These are phyloP conservation scores for Pelargonium australe DNA, from an alignment of 441 rosid species.

Conservation along the genomic window DNA sequence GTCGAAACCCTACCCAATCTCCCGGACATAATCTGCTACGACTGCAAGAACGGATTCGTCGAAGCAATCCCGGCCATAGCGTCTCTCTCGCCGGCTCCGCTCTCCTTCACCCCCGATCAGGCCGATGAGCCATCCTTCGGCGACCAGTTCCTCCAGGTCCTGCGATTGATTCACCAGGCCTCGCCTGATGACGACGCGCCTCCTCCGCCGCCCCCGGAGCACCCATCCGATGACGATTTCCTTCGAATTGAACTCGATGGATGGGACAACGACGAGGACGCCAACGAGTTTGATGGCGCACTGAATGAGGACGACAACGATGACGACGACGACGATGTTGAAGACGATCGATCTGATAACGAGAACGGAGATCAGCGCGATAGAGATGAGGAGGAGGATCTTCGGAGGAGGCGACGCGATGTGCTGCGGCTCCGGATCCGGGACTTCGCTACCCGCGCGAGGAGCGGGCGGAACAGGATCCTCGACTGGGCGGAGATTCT, in stretches of 20 bases:
- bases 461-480: conserved; percentile 59
- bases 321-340: conserved; percentile 20
- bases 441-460: conserved; percentile 40
- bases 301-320: conserved; percentile 18
- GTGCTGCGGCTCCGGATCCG: conserved; percentile 42
- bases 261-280: conserved; percentile 42
- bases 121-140: conserved; percentile 41
- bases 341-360: conserved; percentile 23
- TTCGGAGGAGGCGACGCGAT: conserved; percentile 40
- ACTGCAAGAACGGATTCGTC: conserved; percentile 61
- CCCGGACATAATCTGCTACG: conserved; percentile 40
- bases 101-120: conserved; percentile 37
- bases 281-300: conserved; percentile 20
- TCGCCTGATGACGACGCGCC: conserved; percentile 48
- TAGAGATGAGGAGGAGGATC: conserved; percentile 24
- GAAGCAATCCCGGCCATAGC: conserved; percentile 40
- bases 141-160: conserved; percentile 57
- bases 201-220: conserved; percentile 36
- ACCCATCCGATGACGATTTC: conserved; percentile 54
- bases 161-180: conserved; percentile 45
- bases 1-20: conserved; percentile 38
- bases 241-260: conserved; percentile 54
- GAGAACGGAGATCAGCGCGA: not conserved
- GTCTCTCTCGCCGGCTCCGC: conserved; percentile 18
- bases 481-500: conserved; percentile 75